These are phyloP conservation scores for Lunularia cruciata DNA, from an alignment of 225 moss, liverwort and hornwort genomes.

Conservation along the genomic window DNA sequence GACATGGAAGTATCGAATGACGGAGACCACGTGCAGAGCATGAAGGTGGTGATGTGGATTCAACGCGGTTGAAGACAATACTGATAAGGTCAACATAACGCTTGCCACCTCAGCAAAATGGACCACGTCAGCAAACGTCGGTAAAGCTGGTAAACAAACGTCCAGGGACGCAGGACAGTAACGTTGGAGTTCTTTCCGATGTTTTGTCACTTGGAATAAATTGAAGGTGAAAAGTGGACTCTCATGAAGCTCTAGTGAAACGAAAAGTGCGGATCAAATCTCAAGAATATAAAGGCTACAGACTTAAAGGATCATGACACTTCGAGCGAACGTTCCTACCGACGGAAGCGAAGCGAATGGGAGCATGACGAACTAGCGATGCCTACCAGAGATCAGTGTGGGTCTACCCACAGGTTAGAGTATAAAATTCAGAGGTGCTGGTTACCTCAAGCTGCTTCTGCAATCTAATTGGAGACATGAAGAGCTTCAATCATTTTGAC, in stretches of 20 bases:
- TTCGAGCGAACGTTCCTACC: constrained; percentile 1
- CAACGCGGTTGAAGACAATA: background rate
- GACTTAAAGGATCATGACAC: background rate
- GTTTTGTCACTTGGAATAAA: background rate
- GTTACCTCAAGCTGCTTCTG: too few species aligned
- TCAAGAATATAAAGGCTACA: background rate
- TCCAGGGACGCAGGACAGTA: background rate
- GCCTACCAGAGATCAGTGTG: too few species aligned
- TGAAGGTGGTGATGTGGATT: background rate
- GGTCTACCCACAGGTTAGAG: too few species aligned
- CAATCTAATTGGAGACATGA: too few species aligned
- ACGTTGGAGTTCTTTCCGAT: background rate
- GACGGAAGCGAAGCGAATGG: background rate
- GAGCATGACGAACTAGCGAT: background rate
- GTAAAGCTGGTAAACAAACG: background rate
- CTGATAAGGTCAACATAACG: constrained; percentile 3
- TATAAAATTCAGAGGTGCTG: too few species aligned
- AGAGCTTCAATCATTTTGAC: too few species aligned
- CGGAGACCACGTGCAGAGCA: background rate
- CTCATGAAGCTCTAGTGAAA: background rate
- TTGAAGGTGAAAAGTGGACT: background rate
- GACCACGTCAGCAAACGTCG: background rate
- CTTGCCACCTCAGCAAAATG: background rate
- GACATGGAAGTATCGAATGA: background rate
- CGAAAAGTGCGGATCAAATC: background rate